Evolutionary conservation across 345 rosid genomes (phyloP).

Genomic region (Eucalyptus victrix): DNA sequence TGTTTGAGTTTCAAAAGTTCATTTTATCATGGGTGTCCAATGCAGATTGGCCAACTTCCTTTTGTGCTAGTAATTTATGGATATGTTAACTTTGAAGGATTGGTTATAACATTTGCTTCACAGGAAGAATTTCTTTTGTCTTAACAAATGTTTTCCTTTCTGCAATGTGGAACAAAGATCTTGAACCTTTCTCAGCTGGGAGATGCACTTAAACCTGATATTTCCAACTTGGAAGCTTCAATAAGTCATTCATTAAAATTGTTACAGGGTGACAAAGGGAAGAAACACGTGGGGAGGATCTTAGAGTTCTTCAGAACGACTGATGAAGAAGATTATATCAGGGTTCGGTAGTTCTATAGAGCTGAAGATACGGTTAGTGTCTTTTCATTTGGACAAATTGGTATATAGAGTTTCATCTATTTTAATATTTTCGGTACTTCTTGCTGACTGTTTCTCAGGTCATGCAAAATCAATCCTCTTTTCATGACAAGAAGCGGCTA

Average conservation of each 20-base stretch:
- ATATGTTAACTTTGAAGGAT: not conserved
- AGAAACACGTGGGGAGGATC: too few relatives aligned
- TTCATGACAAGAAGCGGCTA: conserved; percentile 63
- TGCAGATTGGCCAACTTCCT: not conserved
- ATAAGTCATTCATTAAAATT: not conserved
- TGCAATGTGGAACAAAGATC: not conserved
- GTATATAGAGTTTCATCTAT: too few relatives aligned
- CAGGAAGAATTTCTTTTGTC: not conserved
- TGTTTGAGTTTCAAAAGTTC: not conserved
- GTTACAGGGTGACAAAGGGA: conserved; percentile 57
- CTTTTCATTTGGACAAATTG: too few relatives aligned
- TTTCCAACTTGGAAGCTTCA: not conserved
- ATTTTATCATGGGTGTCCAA: not conserved
- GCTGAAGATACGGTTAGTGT: too few relatives aligned
- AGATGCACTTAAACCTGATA: not conserved
- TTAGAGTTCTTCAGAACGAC: too few relatives aligned
- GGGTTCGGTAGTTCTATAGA: too few relatives aligned
- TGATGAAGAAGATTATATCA: too few relatives aligned
- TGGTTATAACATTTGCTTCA: not conserved
- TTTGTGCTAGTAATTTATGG: not conserved
- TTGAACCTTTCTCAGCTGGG: not conserved
- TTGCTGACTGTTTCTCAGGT: conserved; percentile 28
- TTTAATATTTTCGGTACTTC: not conserved
- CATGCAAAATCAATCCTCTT: conserved; percentile 42
- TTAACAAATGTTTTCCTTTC: not conserved